These are phyloP conservation scores for Cystoderma amianthinum DNA, from an alignment of 768 basidiomycete species.

Conservation along the genomic window DNA sequence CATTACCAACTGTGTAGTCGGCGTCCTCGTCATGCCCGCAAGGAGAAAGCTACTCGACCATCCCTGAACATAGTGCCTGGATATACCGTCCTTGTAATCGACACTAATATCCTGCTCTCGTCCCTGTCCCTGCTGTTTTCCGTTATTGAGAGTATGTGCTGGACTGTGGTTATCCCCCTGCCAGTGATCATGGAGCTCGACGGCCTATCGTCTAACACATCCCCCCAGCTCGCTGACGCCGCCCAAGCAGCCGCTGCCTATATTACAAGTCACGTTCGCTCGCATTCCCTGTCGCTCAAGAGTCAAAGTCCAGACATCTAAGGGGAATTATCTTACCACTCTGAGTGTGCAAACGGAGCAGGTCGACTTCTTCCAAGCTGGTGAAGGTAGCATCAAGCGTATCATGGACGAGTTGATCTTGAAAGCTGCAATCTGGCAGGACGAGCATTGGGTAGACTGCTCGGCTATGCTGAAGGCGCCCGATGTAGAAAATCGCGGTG, in stretches of 20 bases:
- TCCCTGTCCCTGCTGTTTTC: slow-evolving; percentile 68
- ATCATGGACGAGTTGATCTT: slow-evolving; percentile 96
- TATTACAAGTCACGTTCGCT: slow-evolving; percentile 67
- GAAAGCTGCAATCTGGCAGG: slow-evolving; percentile 88
- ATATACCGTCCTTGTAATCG: slow-evolving; percentile 86
- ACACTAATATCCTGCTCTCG: slow-evolving; percentile 91
- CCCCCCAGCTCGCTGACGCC: slow-evolving; percentile 61
- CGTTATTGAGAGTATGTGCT: slow-evolving; percentile 71
- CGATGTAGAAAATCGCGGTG: slow-evolving; percentile 31
- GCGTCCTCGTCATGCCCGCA: slow-evolving; percentile 17
- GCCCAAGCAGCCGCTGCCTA: slow-evolving; percentile 71
- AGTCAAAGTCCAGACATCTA: slow-evolving; percentile 92
- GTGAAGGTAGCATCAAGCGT: slow-evolving; percentile 39
- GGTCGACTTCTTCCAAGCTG: slow-evolving; percentile 54
- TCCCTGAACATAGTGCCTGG: slow-evolving; percentile 64
- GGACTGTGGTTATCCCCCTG: slow-evolving; percentile 89
- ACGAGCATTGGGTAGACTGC: slow-evolving; percentile 87
- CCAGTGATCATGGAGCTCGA: slow-evolving; percentile 97
- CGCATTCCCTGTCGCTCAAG: slow-evolving; percentile 75
- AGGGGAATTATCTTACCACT: slow-evolving; percentile 87
- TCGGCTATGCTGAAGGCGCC: slow-evolving; percentile 56
- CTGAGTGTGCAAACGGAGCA: slow-evolving; percentile 81
- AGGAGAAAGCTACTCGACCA: slow-evolving; percentile 22
- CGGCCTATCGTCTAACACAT: slow-evolving; percentile 62
- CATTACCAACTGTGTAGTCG: slow-evolving; percentile 21